A percentile compares a stretch with the other conserved stretches of the same genome.
These are phyloP conservation scores for Dothistroma septosporum DNA, from an alignment of 2,329 filamentous ascomycete species.

Conservation along the genomic window DNA sequence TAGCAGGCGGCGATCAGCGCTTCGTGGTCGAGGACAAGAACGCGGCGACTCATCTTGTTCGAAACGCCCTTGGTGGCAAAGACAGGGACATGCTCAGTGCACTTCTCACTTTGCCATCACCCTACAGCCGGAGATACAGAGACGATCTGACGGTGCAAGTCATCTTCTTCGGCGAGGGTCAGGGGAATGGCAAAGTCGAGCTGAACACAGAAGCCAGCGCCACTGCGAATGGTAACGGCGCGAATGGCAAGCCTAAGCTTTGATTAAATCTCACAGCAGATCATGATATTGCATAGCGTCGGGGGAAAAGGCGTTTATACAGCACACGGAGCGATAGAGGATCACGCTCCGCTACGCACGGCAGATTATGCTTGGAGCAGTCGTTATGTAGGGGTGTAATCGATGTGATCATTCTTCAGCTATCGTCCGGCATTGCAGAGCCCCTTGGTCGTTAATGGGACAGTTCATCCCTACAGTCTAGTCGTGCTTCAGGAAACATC, in stretches of 20 bases:
- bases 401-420: neutral
- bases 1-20: constrained; percentile 69
- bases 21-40: constrained; percentile 96
- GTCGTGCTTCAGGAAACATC: too few relatives aligned
- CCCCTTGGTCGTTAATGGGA: too few relatives aligned
- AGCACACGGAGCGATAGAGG: neutral
- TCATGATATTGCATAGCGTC: constrained; percentile 2
- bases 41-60: constrained; percentile 87
- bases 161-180: constrained; percentile 88
- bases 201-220: constrained; percentile 85
- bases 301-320: neutral
- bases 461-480: too few relatives aligned
- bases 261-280: constrained; percentile 1
- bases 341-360: neutral
- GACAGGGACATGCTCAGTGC: constrained; percentile 93
- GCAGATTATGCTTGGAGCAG: neutral
- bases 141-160: constrained; percentile 97
- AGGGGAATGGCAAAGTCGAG: constrained; percentile 71
- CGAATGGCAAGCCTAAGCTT: constrained; percentile 27
- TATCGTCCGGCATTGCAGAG: neutral
- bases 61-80: constrained; percentile 89
- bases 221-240: constrained; percentile 27
- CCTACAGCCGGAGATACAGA: constrained; percentile 85
- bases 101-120: constrained; percentile 82
- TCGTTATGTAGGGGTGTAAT: neutral